These are phyloP conservation scores for Aspergillus haitiensis DNA, from an alignment of 495 filamentous ascomycete genomes.

Conservation along the genomic window DNA sequence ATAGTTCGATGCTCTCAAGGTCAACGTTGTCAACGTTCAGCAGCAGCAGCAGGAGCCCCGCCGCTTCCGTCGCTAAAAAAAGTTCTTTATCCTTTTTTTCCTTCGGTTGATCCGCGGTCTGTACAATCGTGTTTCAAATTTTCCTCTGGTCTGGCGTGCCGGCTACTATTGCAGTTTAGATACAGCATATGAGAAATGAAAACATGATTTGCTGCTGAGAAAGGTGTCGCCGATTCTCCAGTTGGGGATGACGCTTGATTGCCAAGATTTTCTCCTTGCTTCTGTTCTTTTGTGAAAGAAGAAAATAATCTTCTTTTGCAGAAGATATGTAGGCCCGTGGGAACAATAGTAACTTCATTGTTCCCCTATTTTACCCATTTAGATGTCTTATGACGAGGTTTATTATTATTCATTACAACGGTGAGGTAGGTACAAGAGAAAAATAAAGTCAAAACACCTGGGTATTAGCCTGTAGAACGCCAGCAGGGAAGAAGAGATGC, in stretches of 20 bases:
- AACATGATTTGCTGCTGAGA: slow-evolving; percentile 57
- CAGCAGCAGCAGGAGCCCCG: slow-evolving; percentile 87
- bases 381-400: no score
- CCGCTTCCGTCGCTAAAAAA: slow-evolving; percentile 47
- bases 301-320: slow-evolving; percentile 1
- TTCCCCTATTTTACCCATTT: neutral
- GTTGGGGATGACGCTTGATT: slow-evolving; percentile 82
- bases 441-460: slow-evolving; percentile 10
- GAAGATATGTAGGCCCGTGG: slow-evolving; percentile 19
- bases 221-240: slow-evolving; percentile 89
- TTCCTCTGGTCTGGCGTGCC: slow-evolving; percentile 19
- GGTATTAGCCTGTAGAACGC: slow-evolving; percentile 21
- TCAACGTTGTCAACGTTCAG: slow-evolving; percentile 85
- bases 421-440: neutral
- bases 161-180: slow-evolving; percentile 36
- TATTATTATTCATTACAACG: no score
- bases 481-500: neutral
- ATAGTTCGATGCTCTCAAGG: slow-evolving; percentile 94
- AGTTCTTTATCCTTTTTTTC: slow-evolving; percentile 23
- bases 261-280: slow-evolving; percentile 62
- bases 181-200: slow-evolving; percentile 54
- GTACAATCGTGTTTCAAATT: slow-evolving; percentile 24
- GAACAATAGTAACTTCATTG: neutral
- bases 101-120: slow-evolving; percentile 41
- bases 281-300: slow-evolving; percentile 23